phyloP scores from a whole-genome alignment of 2,329 filamentous ascomycete species.

The Neophaeococcomyces mojaviensis region DNA sequence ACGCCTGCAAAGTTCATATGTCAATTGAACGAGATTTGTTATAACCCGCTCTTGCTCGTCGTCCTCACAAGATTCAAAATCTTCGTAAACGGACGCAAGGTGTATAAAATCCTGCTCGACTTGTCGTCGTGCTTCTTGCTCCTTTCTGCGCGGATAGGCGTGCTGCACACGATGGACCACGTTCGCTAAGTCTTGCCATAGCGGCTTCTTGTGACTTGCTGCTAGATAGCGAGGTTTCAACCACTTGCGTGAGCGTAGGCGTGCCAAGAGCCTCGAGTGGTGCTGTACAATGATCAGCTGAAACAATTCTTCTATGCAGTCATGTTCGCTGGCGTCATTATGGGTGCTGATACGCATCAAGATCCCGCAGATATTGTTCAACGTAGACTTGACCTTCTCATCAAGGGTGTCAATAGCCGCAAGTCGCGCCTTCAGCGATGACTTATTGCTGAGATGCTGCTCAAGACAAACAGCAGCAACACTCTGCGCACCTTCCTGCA shows the following conservation, averaged over 20 bases:
- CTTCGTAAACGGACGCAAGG: constrained; percentile 9
- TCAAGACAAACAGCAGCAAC: constrained; percentile 28
- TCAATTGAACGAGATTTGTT: constrained; percentile 4
- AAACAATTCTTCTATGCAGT: not conserved
- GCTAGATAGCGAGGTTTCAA: constrained; percentile 13
- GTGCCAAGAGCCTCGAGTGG: constrained; percentile 3
- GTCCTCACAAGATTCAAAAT: constrained; percentile 8
- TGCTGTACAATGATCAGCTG: not conserved
- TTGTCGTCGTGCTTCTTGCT: not conserved
- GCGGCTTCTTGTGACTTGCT: constrained; percentile 15
- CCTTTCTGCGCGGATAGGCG: constrained; percentile 11
- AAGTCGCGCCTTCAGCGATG: constrained; percentile 10
- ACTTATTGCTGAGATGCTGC: constrained; percentile 12
- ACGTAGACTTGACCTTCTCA: not conserved
- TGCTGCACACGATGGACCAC: constrained; percentile 13
- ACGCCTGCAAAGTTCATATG: constrained; percentile 10
- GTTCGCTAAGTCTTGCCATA: constrained; percentile 15
- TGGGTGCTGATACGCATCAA: not conserved
- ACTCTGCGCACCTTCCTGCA: constrained; percentile 23
- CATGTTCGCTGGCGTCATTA: not conserved
- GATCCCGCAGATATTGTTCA: not conserved
- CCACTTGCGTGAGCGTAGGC: constrained; percentile 18
- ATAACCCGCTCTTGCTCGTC: not conserved
- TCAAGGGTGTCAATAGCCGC: constrained; percentile 12
- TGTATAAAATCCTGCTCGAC: constrained; percentile 6